A percentile compares a stretch with the other conserved stretches of the same genome.
Conservation (phyloP, 2,329 filamentous ascomycete genomes). For the Gaeumannomyces tritici region DNA sequence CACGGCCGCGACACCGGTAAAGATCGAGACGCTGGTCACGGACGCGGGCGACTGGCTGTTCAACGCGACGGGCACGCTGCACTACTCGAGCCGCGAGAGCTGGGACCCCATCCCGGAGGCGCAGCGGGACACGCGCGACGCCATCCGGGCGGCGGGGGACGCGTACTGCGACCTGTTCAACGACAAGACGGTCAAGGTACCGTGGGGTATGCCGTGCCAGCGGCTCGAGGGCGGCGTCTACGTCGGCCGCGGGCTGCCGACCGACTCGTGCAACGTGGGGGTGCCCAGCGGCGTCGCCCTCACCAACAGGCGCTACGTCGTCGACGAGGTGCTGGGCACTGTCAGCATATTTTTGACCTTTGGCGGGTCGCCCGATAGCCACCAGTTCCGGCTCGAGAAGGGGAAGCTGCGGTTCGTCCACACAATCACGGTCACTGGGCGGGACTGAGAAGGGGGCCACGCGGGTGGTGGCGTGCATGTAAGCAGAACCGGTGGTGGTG, state of each 20-base stretch:
- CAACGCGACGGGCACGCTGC: conserved; percentile 22
- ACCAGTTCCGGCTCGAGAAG: conserved; percentile 22
- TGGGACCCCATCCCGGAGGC: conserved; percentile 16
- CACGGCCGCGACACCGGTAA: conserved; percentile 5
- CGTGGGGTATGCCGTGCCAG: conserved; percentile 24
- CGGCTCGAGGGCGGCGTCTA: conserved; percentile 19
- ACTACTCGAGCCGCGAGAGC: conserved; percentile 18
- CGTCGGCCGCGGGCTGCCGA: conserved; percentile 9
- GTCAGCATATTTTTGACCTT: conserved; percentile 22
- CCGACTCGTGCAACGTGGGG: conserved; percentile 15
- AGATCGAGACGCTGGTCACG: conserved; percentile 22
- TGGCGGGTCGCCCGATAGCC: conserved; percentile 19
- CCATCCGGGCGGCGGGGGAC: conserved; percentile 21
- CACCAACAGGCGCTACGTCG: conserved; percentile 15
- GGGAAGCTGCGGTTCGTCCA: conserved; percentile 22
- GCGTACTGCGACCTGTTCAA: conserved; percentile 26
- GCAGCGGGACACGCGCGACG: conserved; percentile 16
- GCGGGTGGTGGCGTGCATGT: too few species aligned
- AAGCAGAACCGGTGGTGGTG: too few species aligned
- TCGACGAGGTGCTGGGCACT: conserved; percentile 16
- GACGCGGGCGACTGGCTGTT: conserved; percentile 25
- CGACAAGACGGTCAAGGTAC: conserved; percentile 20
- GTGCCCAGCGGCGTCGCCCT: conserved; percentile 10
- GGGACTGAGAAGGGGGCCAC: background rate
- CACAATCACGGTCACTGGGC: conserved; percentile 17